Conservation (phyloP, 2,329 filamentous ascomycete genomes). For the Trichophyton verrucosum region DNA sequence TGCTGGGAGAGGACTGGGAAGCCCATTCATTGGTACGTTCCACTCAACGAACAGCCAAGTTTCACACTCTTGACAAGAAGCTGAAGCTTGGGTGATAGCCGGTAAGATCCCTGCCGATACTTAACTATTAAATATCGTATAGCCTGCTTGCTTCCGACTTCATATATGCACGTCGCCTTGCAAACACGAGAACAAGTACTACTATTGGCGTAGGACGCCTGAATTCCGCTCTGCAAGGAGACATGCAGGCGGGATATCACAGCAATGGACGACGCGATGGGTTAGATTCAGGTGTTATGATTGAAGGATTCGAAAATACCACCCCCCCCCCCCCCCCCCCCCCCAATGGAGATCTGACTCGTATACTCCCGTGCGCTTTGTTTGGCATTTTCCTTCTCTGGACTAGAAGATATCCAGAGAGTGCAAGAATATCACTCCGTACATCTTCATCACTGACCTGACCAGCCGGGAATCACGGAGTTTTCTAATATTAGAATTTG, state of each 20-base stretch:
- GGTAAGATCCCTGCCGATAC: neutral
- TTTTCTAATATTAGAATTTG: neutral
- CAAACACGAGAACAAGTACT: neutral
- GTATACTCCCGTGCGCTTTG: neutral
- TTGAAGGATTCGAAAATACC: neutral
- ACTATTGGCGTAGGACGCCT: neutral
- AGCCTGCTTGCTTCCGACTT: neutral
- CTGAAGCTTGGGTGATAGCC: neutral
- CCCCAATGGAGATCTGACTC: neutral
- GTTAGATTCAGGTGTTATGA: neutral
- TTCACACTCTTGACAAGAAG: neutral
- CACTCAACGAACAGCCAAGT: neutral
- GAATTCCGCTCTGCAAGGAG: neutral
- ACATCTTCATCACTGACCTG: neutral
- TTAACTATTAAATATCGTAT: neutral
- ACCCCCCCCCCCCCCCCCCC: no score
- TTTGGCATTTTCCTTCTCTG: neutral
- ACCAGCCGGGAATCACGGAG: neutral
- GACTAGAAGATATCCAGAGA: neutral
- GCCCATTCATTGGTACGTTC: neutral
- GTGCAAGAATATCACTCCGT: neutral
- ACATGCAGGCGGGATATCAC: neutral
- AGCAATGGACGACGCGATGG: neutral
- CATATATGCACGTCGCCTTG: neutral
- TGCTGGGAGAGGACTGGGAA: neutral